Evolutionary conservation across 1,284 basidiomycete species (phyloP).

Genomic region (Fomitopsis schrenkii): DNA sequence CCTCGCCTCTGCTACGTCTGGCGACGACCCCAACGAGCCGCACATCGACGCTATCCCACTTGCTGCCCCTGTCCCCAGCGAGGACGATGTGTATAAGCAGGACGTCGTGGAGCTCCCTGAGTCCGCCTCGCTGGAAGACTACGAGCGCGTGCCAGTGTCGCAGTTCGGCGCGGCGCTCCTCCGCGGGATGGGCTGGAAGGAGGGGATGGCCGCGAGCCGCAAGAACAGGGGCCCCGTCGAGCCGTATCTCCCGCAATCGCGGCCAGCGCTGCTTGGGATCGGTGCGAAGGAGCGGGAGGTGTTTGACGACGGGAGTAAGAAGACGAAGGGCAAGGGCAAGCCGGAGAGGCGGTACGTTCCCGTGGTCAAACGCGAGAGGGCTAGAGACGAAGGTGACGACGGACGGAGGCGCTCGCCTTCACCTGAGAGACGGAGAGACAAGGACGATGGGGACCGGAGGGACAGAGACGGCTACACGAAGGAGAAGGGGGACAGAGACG

Average conservation of each 20-base stretch:
- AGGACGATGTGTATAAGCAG: constrained; percentile 77
- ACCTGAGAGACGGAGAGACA: constrained; percentile 26
- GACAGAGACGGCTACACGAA: constrained; percentile 17
- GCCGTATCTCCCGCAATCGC: constrained; percentile 76
- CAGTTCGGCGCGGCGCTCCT: constrained; percentile 93
- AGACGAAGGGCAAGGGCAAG: constrained; percentile 33
- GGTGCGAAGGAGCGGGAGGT: constrained; percentile 83
- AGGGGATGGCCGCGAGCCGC: constrained; percentile 68
- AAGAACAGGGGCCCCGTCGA: constrained; percentile 49
- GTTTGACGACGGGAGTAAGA: constrained; percentile 55
- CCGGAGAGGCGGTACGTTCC: constrained; percentile 76
- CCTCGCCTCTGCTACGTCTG: constrained; percentile 43
- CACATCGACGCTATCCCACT: constrained; percentile 45
- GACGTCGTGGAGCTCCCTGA: constrained; percentile 80
- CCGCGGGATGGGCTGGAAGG: constrained; percentile 96
- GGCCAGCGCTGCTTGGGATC: constrained; percentile 84
- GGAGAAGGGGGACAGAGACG: constrained; percentile 19
- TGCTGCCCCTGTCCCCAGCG: constrained; percentile 44
- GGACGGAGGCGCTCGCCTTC: constrained; percentile 26
- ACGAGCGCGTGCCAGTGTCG: constrained; percentile 86
- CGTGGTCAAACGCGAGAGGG: constrained; percentile 57
- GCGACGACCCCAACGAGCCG: constrained; percentile 34
- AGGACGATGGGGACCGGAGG: constrained; percentile 15
- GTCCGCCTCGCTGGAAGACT: constrained; percentile 78
- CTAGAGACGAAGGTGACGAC: constrained; percentile 19